Evolutionary conservation across 73 alveolate genomes (phyloP).

Genomic region (Breviolum minutum): DNA sequence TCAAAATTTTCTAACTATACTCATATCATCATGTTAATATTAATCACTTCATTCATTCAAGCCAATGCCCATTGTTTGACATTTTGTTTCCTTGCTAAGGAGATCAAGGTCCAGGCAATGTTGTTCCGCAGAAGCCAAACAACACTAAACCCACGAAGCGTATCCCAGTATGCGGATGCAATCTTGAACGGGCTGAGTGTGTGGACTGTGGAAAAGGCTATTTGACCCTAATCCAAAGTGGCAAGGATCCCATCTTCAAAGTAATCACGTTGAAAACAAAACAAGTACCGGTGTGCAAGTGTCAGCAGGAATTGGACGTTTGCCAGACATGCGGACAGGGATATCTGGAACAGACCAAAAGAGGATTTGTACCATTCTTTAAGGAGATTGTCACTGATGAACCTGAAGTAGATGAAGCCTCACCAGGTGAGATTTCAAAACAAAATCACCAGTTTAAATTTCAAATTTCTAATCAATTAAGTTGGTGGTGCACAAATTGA

Average conservation of each 20-base stretch:
- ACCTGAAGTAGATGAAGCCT: too few relatives aligned
- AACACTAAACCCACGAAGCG: background rate
- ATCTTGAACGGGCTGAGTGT: background rate
- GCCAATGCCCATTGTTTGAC: background rate
- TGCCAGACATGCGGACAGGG: background rate
- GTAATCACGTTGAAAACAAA: background rate
- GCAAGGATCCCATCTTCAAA: background rate
- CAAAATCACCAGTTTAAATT: too few relatives aligned
- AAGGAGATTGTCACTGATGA: too few relatives aligned
- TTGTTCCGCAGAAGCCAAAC: background rate
- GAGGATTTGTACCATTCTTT: background rate
- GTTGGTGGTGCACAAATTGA: too few relatives aligned
- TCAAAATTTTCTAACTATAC: too few relatives aligned
- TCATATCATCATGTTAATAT: background rate
- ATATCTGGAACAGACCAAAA: background rate
- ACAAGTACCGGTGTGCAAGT: background rate
- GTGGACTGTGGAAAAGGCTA: background rate
- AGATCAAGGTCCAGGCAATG: background rate
- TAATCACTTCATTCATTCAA: background rate
- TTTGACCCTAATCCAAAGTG: background rate
- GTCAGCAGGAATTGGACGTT: background rate
- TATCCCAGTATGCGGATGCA: constrained; percentile 15
- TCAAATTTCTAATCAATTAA: too few relatives aligned
- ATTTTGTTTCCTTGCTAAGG: background rate
- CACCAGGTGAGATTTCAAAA: too few relatives aligned